phyloP scores from a whole-genome alignment of 768 basidiomycete species.

The Dioszegia aurantiaca region DNA sequence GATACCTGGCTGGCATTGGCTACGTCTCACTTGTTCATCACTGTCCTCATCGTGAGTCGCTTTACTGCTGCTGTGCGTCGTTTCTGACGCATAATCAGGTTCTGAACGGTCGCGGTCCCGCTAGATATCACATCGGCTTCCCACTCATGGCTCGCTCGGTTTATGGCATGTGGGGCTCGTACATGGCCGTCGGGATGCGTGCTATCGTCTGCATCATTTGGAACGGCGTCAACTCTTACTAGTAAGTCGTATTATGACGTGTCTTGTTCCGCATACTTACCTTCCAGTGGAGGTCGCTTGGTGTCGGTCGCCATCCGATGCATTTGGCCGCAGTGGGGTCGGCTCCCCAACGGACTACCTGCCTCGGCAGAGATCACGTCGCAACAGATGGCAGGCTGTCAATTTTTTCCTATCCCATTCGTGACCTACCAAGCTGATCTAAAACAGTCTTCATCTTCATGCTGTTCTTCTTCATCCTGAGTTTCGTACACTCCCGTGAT shows the following conservation, averaged over 20 bases:
- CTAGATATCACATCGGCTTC: slow-evolving; percentile 66
- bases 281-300: slow-evolving; percentile 19
- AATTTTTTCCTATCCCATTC: slow-evolving; percentile 53
- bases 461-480: slow-evolving; percentile 76
- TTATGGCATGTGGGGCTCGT: slow-evolving; percentile 71
- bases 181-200: slow-evolving; percentile 66
- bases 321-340: slow-evolving; percentile 22
- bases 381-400: slow-evolving; percentile 23
- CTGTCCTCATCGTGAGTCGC: slow-evolving; percentile 20
- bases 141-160: slow-evolving; percentile 57
- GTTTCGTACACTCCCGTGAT: slow-evolving; percentile 44
- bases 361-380: slow-evolving; percentile 24
- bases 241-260: slow-evolving; percentile 14
- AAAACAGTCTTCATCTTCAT: slow-evolving; percentile 74
- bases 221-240: slow-evolving; percentile 29
- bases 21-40: slow-evolving; percentile 20
- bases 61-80: not conserved
- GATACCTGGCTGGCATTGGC: slow-evolving; percentile 23
- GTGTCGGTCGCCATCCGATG: slow-evolving; percentile 21
- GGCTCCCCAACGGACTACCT: slow-evolving; percentile 16
- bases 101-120: slow-evolving; percentile 71
- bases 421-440: slow-evolving; percentile 59
- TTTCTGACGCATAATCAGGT: slow-evolving; percentile 57
- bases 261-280: not conserved
- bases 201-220: slow-evolving; percentile 33